Base-by-base conservation (phyloP, 2,329 filamentous ascomycete genomes). In the Gnomoniopsis sp. region DNA sequence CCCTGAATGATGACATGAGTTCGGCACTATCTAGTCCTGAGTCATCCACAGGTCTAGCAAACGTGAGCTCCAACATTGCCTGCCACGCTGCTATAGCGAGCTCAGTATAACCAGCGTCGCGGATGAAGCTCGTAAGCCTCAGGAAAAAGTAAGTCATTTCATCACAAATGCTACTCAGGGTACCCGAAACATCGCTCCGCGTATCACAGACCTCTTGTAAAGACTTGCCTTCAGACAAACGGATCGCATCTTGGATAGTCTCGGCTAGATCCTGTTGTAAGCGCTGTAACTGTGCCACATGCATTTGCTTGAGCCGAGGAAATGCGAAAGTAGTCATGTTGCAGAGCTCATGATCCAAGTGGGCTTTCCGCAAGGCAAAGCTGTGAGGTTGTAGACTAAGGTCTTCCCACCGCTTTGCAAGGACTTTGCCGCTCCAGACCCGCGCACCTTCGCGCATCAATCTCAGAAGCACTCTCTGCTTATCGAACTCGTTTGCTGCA, bases 71-170 rank as follows among this genome's bases (percentile, higher is more conserved):
- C 0, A 97, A 73, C 1, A 89, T 66, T 6, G 86, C 89, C 73
- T 98, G 93, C 92, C 93, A 97, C 6, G 88, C 79, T 11, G 88
- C 91, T 3, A 90, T 77, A 1, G 91, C 88, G 33, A 90, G 77
- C 69, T 97, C 93, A 48, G 80, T 77, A 68, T 89, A 96, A 0
- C 93, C 93, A 49, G 89, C 79, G 68, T 96, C 88, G 48, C 86
- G 79, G 33, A 93, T 78, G 67, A 95, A 89, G 2, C 84, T 72
- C 0, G 90, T 93, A n/a, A 88, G 70, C 44, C 91, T 84, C 1
- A 96, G 75, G 19, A 96, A 82, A 1, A 96, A 73, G 68, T 96
- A 91, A 2, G 91, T 73, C 53, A 84, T 78, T 60, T 84, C 74
- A 22, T 71, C 68, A 50, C 71, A 74, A n/a, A 56, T 26, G 12